Conservation (phyloP, 441 rosid genomes). For the Eruca vesicaria region DNA sequence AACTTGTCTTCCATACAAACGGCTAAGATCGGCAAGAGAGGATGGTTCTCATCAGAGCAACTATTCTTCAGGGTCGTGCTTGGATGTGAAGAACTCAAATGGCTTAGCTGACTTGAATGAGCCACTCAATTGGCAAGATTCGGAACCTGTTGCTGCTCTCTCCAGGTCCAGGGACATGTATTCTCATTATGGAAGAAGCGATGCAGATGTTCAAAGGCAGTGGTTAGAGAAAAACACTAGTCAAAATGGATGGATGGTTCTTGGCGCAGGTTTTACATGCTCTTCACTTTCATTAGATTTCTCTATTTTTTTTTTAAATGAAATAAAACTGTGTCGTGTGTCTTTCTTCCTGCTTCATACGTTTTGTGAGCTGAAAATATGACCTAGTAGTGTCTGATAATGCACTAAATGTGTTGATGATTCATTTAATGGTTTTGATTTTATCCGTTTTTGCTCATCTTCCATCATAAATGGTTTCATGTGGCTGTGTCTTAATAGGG, state of each 20-base stretch:
- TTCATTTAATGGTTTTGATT: background rate
- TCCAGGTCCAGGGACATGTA: constrained; percentile 21
- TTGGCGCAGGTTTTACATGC: constrained; percentile 55
- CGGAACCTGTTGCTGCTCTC: constrained; percentile 17
- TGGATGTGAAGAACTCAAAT: constrained; percentile 42
- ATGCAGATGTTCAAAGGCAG: constrained; percentile 40
- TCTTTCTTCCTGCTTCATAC: background rate
- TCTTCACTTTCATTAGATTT: background rate
- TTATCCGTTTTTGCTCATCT: background rate
- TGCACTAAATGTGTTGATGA: background rate
- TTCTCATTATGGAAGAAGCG: constrained; percentile 40
- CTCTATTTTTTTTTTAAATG: background rate
- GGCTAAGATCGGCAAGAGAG: background rate
- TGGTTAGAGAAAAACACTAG: constrained; percentile 36
- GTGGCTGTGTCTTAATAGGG: constrained; percentile 47
- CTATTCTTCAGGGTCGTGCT: constrained; percentile 36
- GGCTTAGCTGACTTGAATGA: constrained; percentile 82
- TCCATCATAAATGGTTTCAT: constrained; percentile 30
- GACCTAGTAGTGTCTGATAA: background rate
- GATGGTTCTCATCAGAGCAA: constrained; percentile 38
- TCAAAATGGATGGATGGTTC: constrained; percentile 49
- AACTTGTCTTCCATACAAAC: constrained; percentile 14
- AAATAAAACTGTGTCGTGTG: background rate
- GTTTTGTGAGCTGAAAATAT: background rate
- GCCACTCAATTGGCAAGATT: constrained; percentile 66